Base-by-base conservation (phyloP, 2,329 filamentous ascomycete species). In the Cladophialophora immunda region DNA sequence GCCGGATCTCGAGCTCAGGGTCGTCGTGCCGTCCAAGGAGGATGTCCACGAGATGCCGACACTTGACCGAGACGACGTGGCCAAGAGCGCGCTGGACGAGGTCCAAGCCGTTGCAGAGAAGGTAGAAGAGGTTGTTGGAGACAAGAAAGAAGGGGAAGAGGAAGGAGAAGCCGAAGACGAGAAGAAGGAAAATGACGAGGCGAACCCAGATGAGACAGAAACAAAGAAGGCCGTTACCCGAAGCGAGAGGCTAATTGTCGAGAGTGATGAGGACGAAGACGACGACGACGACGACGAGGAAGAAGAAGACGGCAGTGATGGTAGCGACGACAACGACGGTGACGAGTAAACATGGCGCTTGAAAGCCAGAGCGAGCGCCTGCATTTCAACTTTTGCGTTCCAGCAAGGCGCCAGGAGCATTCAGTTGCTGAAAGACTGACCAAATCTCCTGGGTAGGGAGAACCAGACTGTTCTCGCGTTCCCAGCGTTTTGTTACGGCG, bases 1-100 rank as follows among this genome's bases (percentile, higher is more conserved):
- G 45, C 60, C 77, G 5, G 74, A 76, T 50, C 80, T 87, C 38
- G 81, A 78, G 2, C 81, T 89, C 19, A 80, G 84, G 68, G 85
- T 87, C 8, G 76, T 85, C n/a, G 81, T 79, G 61, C 78, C 81
- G 7, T 64, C 60, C 8, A 76, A 79, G 55, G 71, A 76, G 5
- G 69, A 71, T 47, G 76, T 80, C 27, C 73, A 78, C 56, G 78
- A 79, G 58, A 64, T 80, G 65, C 76, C 78, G n/a, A 74, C 76
- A n/a, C 72, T 82, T 38, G 81, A 83, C 64, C 75, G 79, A 41
- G 81, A 83, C 68, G 80, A 72, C 53, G 68, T 72, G 22, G 71
- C 71, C 2, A 72, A 72, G 53, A 68, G 65, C 34, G 69, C 71
- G 2, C 19, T 72, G 47, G 69, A 70, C 19, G 67, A 72, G 34